phyloP scores from a whole-genome alignment of 1,284 basidiomycete species.

The Malassezia brasiliensis region DNA sequence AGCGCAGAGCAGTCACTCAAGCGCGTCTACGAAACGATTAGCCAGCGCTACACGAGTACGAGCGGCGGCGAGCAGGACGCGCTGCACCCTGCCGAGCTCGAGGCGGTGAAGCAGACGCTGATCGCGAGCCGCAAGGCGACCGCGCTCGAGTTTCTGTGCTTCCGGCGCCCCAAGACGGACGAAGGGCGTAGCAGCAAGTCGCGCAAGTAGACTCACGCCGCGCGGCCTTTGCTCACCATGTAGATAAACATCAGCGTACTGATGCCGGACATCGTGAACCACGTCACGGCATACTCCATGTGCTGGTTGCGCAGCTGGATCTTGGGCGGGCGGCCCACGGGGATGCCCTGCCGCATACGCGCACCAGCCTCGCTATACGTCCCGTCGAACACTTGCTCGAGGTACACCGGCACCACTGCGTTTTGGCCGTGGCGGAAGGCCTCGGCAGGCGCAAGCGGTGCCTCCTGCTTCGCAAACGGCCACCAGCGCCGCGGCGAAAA shows the following conservation, averaged over 20 bases:
- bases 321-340: constrained; percentile 71
- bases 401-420: constrained; percentile 48
- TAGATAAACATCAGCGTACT: constrained; percentile 34
- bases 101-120: constrained; percentile 79
- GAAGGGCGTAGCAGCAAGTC: background rate
- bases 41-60: constrained; percentile 61
- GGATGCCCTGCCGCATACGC: constrained; percentile 64
- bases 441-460: background rate
- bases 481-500: background rate
- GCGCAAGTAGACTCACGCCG: background rate
- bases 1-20: constrained; percentile 71
- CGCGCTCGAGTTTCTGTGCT: constrained; percentile 84
- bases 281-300: constrained; percentile 87
- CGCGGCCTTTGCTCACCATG: constrained; percentile 13
- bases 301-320: constrained; percentile 91
- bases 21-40: constrained; percentile 87
- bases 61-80: constrained; percentile 51
- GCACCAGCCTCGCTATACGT: constrained; percentile 62
- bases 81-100: constrained; percentile 57
- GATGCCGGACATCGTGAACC: constrained; percentile 52
- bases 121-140: constrained; percentile 78
- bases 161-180: constrained; percentile 21
- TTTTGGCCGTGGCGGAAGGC: background rate
- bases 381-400: constrained; percentile 54
- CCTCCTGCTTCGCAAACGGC: background rate